These are phyloP conservation scores for Mortierella sp. DNA, from an alignment of 371 early-diverging fungal species.

Conservation along the genomic window DNA sequence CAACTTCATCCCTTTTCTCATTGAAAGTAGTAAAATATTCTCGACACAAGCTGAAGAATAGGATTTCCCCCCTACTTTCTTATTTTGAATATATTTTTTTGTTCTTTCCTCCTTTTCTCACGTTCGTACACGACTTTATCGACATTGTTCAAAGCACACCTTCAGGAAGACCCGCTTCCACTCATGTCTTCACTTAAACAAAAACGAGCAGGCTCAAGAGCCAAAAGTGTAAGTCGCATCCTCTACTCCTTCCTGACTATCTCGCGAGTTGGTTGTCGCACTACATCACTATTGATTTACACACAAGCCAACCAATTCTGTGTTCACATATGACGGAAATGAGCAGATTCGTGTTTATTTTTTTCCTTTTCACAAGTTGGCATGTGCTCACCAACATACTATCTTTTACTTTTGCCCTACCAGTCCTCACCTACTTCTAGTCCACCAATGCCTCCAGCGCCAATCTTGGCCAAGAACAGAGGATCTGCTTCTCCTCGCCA, in stretches of 20 bases:
- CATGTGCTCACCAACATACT: not conserved
- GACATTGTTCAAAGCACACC: not conserved
- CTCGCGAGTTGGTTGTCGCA: not conserved
- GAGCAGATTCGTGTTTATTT: not conserved
- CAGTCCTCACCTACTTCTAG: conserved; percentile 14
- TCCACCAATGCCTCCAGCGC: conserved; percentile 47
- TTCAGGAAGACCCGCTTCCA: not conserved
- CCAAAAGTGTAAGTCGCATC: conserved; percentile 19
- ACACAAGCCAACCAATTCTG: conserved; percentile 13
- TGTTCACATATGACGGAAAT: not conserved
- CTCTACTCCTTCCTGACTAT: not conserved
- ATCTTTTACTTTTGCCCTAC: not conserved
- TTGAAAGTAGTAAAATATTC: not conserved
- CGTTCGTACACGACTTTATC: not conserved
- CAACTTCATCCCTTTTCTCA: not conserved
- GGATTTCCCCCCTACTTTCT: not conserved
- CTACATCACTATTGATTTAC: not conserved
- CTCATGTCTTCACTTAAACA: conserved; percentile 34
- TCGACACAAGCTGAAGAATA: not conserved
- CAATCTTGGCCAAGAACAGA: conserved; percentile 22
- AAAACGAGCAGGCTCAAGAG: conserved; percentile 13
- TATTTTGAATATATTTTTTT: conserved; percentile 4
- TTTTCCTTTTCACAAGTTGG: not conserved
- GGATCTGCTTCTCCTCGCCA: conserved; percentile 43
- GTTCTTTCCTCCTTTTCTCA: conserved; percentile 5